Base-by-base conservation (phyloP, 2,329 filamentous ascomycete species). In the Alternaria arbusti region DNA sequence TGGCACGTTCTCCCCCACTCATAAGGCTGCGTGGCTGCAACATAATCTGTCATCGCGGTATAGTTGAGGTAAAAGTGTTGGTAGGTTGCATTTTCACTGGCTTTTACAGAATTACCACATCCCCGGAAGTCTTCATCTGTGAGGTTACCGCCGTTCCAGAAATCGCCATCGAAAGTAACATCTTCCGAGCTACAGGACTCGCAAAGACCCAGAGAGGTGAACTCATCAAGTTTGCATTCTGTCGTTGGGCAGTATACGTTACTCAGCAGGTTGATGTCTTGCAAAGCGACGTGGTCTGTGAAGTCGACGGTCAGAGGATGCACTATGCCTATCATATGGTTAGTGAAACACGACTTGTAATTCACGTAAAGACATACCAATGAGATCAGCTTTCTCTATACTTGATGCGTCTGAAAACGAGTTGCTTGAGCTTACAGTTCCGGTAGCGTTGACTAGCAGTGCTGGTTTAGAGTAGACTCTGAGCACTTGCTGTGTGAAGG, bases 111-210 rank as follows among this genome's bases (percentile, higher is more conserved):
- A n/a, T n/a, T n/a, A n/a, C n/a, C n/a, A n/a, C n/a, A n/a, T n/a
- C n/a, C n/a, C n/a, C n/a, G n/a, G n/a, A n/a, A n/a, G n/a, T n/a
- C n/a, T n/a, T n/a, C n/a, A n/a, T n/a, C n/a, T n/a, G n/a, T n/a
- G n/a, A n/a, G n/a, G n/a, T n/a, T n/a, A n/a, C n/a, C n/a, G 32
- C 15, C 32, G 1, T 40, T 40, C 32, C 32, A n/a, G 15, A 17
- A 40, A 0, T 40, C 0, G 8, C n/a, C 36, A 40, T 11, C n/a
- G 2, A 40, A 2, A 3, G 3, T 0, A 0, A 3, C 36, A 9
- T 40, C 36, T 40, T 3, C 0, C 0, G 36, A 40, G 36, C 0
- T 40, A 9, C 36, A 40, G 2, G 36, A 40, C 0, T 40, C 36
- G 36, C 36, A 40, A 40, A 40, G n/a, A 17, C 36, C 36, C 3